Conservation (phyloP, 2,329 filamentous ascomycete species). For the Clarireedia paspali region DNA sequence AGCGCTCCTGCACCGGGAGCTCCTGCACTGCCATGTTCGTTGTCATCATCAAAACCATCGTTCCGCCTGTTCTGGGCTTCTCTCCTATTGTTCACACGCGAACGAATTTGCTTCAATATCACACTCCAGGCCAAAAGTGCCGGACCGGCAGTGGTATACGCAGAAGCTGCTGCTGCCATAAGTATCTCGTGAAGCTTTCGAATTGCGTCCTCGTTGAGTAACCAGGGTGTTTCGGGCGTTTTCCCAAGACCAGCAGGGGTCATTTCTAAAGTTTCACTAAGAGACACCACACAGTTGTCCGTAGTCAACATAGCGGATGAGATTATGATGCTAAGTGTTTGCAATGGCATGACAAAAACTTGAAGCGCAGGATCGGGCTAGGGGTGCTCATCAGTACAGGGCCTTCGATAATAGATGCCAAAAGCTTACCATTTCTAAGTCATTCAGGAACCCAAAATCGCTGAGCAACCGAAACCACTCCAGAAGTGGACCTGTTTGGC, state of each 20-base stretch:
- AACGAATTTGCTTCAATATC: conserved; percentile 57
- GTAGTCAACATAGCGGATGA: conserved; percentile 64
- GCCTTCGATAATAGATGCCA: not conserved
- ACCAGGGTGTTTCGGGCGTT: conserved; percentile 47
- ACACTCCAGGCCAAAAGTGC: conserved; percentile 77
- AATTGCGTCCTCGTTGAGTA: conserved; percentile 63
- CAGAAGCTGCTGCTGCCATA: conserved; percentile 43
- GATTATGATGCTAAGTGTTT: conserved; percentile 60
- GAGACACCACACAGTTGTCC: conserved; percentile 18
- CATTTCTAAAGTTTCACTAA: conserved; percentile 31
- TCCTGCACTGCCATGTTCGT: conserved; percentile 43
- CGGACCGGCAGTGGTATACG: conserved; percentile 58
- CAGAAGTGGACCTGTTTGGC: conserved; percentile 49
- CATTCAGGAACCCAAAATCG: conserved; percentile 65
- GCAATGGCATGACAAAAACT: conserved; percentile 51
- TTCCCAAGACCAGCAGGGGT: conserved; percentile 11
- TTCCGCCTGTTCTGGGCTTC: conserved; percentile 4
- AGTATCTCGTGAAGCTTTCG: conserved; percentile 67
- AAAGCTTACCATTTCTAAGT: conserved; percentile 43
- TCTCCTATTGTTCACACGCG: conserved; percentile 4
- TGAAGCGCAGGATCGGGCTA: conserved; percentile 22
- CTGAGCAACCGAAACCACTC: conserved; percentile 61
- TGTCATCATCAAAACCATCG: conserved; percentile 1
- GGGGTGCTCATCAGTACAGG: not conserved
- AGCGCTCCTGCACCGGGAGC: conserved; percentile 37